Evolutionary conservation across 2,329 filamentous ascomycete species (phyloP), one percentile per base, ranked within the genome.

Genomic region (Neocucurbitaria cava): DNA sequence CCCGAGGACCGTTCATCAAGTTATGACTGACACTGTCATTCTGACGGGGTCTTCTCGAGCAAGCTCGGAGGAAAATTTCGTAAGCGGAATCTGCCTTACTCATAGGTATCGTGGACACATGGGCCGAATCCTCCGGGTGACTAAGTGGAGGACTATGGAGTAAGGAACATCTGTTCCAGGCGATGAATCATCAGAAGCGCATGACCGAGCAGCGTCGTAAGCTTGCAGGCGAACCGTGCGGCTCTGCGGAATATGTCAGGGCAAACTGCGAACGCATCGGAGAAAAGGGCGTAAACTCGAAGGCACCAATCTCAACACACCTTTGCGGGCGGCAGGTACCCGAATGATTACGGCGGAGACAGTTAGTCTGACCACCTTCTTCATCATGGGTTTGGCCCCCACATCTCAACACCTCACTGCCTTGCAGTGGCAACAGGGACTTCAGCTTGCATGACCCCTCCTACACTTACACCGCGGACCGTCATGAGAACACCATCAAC

Each of bases 381-480:
- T 48, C 38, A 43, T 58, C 33, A 21, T 45, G 42, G 18, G 26
- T 30, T 15, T 11, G 44, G 58, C 58, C 56, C 56, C 58, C 58
- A 56, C 51, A 48, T 42, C 33, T 48, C 26, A 40, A 49, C 21
- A 28, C 26, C 47, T 59, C 59, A 62, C 51, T 59, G 59, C 61
- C 61, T 60, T 47, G 28, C 35, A 20, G 64, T 58, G 59, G 57
- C 58, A 33, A 58, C 57, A 38, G 33, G 20, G 42, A 33, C 28
- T 46, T 58, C 54, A 66, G 61, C 56, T 62, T 30, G 52, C 52
- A 54, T 62, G 56, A 59, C 52, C 47, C 38, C 42, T 51, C 46
- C 45, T 47, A 17, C 17, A 46, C 30, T 30, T 20, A 57, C 54
- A 44, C 38, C 50, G 40, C 52, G 43, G 45, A 40, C 41, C 53